These are phyloP conservation scores for Venturia aucupariae DNA, from an alignment of 2,329 filamentous ascomycete species.

Conservation along the genomic window DNA sequence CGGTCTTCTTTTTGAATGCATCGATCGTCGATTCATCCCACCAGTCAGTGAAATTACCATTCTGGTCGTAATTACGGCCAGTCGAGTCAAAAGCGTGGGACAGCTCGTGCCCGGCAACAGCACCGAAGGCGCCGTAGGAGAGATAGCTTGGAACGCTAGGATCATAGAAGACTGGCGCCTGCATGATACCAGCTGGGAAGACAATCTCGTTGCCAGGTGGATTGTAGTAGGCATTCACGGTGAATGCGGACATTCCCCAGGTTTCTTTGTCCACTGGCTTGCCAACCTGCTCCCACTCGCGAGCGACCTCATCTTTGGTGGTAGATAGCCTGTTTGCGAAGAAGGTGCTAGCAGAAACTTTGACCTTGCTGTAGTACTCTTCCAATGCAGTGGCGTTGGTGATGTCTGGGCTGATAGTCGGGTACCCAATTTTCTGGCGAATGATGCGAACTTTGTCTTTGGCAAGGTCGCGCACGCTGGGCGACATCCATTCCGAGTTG, in stretches of 20 bases:
- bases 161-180: conserved; percentile 54
- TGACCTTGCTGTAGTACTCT: conserved; percentile 46
- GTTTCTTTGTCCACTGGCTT: conserved; percentile 51
- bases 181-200: conserved; percentile 62
- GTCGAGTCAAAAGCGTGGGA: conserved; percentile 61
- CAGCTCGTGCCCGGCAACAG: conserved; percentile 59
- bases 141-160: conserved; percentile 54
- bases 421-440: conserved; percentile 59
- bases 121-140: conserved; percentile 60
- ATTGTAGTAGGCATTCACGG: conserved; percentile 42
- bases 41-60: conserved; percentile 57
- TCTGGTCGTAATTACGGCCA: conserved; percentile 55
- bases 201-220: conserved; percentile 58
- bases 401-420: conserved; percentile 52
- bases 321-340: conserved; percentile 50
- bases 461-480: conserved; percentile 49
- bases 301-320: conserved; percentile 37
- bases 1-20: conserved; percentile 48
- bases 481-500: conserved; percentile 55
- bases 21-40: conserved; percentile 53
- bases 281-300: conserved; percentile 49
- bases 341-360: conserved; percentile 42
- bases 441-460: conserved; percentile 59
- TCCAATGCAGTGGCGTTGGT: conserved; percentile 47
- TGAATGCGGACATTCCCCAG: conserved; percentile 53